These are phyloP conservation scores for Saccharomycopsis hybrid DNA, from an alignment of 1,139 yeast genomes.

Conservation along the genomic window DNA sequence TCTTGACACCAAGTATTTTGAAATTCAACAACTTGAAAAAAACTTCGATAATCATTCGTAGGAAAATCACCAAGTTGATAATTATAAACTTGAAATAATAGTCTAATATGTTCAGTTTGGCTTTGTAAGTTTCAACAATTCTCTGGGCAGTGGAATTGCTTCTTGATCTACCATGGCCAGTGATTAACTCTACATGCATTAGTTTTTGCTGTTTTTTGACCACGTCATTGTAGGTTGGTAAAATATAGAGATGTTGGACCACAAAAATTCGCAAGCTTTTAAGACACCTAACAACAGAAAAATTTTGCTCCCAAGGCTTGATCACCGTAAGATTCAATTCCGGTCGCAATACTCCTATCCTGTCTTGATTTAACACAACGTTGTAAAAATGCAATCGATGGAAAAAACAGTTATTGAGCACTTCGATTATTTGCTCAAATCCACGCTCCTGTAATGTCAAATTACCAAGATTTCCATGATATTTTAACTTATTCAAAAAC, in stretches of 20 bases:
- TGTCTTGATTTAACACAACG: neutral
- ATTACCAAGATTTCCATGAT: conserved; percentile 18
- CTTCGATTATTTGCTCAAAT: conserved; percentile 12
- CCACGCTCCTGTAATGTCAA: conserved; percentile 16
- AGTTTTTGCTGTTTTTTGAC: neutral
- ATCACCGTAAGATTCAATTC: conserved; percentile 1
- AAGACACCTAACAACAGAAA: conserved; percentile 9
- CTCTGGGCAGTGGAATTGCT: neutral
- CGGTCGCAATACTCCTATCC: neutral
- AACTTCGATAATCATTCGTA: conserved; percentile 31
- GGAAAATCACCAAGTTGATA: conserved; percentile 23
- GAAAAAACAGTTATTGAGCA: conserved; percentile 17
- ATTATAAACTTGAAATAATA: conserved; percentile 13
- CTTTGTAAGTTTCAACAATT: neutral
- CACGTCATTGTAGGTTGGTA: conserved; percentile 14
- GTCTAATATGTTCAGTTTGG: neutral
- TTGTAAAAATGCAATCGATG: conserved; percentile 15
- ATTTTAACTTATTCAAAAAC: conserved; percentile 24
- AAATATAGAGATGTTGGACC: conserved; percentile 14
- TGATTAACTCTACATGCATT: neutral
- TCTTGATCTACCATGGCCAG: neutral
- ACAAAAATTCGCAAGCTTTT: conserved; percentile 14
- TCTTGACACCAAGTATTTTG: conserved; percentile 26
- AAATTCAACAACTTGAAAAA: conserved; percentile 35
- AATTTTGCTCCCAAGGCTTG: conserved; percentile 20